phyloP scores from a whole-genome alignment of 768 basidiomycete species.

The Boletus eberwhitei region DNA sequence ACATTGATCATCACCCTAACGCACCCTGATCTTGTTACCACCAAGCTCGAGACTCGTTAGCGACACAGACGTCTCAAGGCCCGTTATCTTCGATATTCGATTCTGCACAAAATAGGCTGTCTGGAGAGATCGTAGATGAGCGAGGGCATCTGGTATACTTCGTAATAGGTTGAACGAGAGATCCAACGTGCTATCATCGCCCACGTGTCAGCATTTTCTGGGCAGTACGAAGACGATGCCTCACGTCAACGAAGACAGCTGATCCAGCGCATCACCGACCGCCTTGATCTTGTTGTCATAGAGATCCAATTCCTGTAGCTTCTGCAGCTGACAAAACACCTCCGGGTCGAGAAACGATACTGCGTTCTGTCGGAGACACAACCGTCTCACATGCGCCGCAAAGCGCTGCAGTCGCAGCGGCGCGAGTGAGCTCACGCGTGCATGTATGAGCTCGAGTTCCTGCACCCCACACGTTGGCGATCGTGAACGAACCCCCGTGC shows the following conservation, averaged over 20 bases:
- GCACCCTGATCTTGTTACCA: constrained; percentile 85
- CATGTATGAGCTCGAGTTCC: constrained; percentile 87
- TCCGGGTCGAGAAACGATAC: constrained; percentile 70
- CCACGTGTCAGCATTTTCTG: not conserved
- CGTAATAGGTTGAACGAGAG: constrained; percentile 92
- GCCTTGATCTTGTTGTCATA: constrained; percentile 94
- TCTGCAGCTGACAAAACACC: constrained; percentile 60
- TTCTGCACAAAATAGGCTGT: constrained; percentile 97
- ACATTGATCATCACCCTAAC: constrained; percentile 22
- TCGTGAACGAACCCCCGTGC: not conserved
- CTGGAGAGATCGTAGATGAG: constrained; percentile 55
- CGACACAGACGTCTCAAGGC: constrained; percentile 53
- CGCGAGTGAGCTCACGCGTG: constrained; percentile 65
- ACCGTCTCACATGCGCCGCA: constrained; percentile 57
- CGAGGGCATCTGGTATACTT: constrained; percentile 60
- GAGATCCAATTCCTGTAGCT: constrained; percentile 86
- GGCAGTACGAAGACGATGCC: constrained; percentile 13
- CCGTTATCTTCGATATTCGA: constrained; percentile 77
- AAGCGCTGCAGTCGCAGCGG: constrained; percentile 75
- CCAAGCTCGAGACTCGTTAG: constrained; percentile 88
- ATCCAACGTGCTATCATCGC: constrained; percentile 65
- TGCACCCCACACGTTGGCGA: constrained; percentile 25
- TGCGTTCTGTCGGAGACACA: constrained; percentile 87
- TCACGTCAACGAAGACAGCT: constrained; percentile 54
- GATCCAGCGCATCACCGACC: constrained; percentile 63